These are phyloP conservation scores for Filobasidium uniguttulatum DNA, from an alignment of 1,284 basidiomycete species.

Conservation along the genomic window DNA sequence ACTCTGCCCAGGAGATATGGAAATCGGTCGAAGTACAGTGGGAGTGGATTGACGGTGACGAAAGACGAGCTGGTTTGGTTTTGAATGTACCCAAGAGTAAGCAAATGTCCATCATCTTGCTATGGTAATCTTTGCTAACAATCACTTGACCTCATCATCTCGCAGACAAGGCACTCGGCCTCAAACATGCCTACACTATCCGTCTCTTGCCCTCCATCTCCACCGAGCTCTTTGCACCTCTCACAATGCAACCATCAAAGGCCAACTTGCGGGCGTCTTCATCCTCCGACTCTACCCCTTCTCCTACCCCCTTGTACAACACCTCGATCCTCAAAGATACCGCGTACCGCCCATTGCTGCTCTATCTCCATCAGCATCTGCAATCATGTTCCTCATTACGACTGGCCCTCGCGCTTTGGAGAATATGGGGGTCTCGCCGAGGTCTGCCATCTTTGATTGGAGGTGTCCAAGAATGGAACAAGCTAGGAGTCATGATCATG, in stretches of 20 bases:
- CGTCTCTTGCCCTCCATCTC: conserved; percentile 60
- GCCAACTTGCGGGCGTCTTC: conserved; percentile 49
- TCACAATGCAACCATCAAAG: conserved; percentile 59
- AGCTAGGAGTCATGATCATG: conserved; percentile 59
- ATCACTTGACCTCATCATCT: conserved; percentile 5
- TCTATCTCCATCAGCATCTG: conserved; percentile 54
- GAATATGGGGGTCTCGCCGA: conserved; percentile 81
- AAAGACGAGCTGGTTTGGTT: conserved; percentile 21
- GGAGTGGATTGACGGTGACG: conserved; percentile 50
- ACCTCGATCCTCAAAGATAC: conserved; percentile 54
- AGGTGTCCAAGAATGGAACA: conserved; percentile 53
- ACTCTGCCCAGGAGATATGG: too few relatives aligned
- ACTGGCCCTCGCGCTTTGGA: conserved; percentile 65
- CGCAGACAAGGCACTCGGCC: conserved; percentile 45
- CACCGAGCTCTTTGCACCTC: conserved; percentile 46
- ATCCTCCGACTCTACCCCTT: conserved; percentile 16
- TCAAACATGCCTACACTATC: conserved; percentile 56
- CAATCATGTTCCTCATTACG: conserved; percentile 51
- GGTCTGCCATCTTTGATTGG: conserved; percentile 51
- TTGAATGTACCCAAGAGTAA: conserved; percentile 18
- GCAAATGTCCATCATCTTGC: not conserved
- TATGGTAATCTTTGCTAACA: not conserved
- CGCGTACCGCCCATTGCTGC: conserved; percentile 52
- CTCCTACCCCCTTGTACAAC: conserved; percentile 67
- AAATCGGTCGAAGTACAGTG: conserved; percentile 48